A percentile compares a stretch with the other conserved stretches of the same genome.
These are phyloP conservation scores for Rhodotorula toruloides DNA, from an alignment of 768 basidiomycete species.

Conservation along the genomic window DNA sequence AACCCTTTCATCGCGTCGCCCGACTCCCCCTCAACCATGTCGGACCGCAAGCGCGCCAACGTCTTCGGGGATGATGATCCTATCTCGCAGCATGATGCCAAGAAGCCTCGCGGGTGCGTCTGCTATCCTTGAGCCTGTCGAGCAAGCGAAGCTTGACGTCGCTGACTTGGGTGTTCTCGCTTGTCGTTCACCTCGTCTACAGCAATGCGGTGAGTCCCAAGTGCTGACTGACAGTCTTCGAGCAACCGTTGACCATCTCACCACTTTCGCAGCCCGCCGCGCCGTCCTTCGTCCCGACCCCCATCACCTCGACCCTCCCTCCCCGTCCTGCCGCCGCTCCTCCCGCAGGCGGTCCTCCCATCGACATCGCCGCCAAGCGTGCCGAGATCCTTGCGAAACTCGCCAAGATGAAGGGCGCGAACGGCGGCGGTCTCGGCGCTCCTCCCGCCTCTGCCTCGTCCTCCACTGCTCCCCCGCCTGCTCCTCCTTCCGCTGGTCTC, in stretches of 20 bases:
- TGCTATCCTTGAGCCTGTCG: not conserved
- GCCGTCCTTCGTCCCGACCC: slow-evolving; percentile 20
- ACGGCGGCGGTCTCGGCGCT: slow-evolving; percentile 40
- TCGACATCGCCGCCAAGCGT: slow-evolving; percentile 77
- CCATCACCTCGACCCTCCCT: slow-evolving; percentile 16
- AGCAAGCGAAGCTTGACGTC: not conserved
- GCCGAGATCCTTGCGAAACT: slow-evolving; percentile 53
- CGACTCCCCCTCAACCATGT: too few relatives aligned
- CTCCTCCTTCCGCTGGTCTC: slow-evolving; percentile 43
- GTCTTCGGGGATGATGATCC: slow-evolving; percentile 19
- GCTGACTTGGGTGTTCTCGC: not conserved
- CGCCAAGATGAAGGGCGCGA: slow-evolving; percentile 28
- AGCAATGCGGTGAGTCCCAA: slow-evolving; percentile 29
- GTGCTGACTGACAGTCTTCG: too few relatives aligned
- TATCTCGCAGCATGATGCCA: slow-evolving; percentile 8
- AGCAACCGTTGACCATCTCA: too few relatives aligned
- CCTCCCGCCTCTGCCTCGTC: slow-evolving; percentile 43
- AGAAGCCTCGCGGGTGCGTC: slow-evolving; percentile 34
- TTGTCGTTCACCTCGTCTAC: not conserved
- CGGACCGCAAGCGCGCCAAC: slow-evolving; percentile 33
- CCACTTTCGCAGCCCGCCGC: slow-evolving; percentile 23
- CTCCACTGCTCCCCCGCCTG: slow-evolving; percentile 38
- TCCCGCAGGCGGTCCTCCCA: slow-evolving; percentile 54
- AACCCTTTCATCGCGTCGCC: too few relatives aligned
- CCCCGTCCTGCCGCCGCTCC: slow-evolving; percentile 47